A percentile compares a stretch with the other conserved stretches of the same genome.
Evolutionary conservation across 345 rosid genomes (phyloP).

Genomic region (Salix purpurea): DNA sequence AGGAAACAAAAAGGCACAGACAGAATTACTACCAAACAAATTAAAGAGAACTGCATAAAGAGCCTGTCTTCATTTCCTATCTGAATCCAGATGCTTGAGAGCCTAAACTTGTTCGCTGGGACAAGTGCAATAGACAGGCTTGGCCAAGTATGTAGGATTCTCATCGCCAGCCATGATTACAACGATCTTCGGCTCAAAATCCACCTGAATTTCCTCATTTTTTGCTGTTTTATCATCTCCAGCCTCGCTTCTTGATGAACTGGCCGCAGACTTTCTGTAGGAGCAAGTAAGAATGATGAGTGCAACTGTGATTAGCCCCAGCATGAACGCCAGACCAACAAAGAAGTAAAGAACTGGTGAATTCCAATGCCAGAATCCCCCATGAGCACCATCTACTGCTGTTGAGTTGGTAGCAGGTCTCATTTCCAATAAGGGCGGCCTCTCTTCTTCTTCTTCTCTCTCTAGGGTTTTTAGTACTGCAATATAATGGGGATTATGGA

Average conservation of each 20-base stretch:
- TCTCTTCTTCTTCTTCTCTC: background rate
- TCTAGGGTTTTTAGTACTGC: background rate
- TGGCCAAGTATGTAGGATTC: constrained; percentile 12
- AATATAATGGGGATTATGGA: background rate
- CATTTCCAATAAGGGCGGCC: background rate
- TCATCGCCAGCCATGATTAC: constrained; percentile 24
- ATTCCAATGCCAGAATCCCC: constrained; percentile 12
- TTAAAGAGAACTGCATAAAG: too few relatives aligned
- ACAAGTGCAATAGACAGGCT: background rate
- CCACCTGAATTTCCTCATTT: background rate
- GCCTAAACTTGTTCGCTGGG: background rate
- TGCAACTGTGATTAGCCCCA: constrained; percentile 20
- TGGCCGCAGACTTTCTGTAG: constrained; percentile 2
- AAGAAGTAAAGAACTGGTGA: constrained; percentile 30
- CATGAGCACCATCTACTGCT: background rate
- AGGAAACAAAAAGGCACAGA: too few relatives aligned
- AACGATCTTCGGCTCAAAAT: constrained; percentile 14
- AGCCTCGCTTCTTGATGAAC: background rate
- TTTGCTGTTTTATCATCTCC: background rate
- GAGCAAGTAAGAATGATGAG: constrained; percentile 31
- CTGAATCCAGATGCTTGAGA: too few relatives aligned
- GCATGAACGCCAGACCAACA: constrained; percentile 16
- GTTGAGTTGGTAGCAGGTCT: constrained; percentile 7
- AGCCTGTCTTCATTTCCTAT: too few relatives aligned
- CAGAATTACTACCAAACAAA: too few relatives aligned